A percentile compares a stretch with the other conserved stretches of the same genome.
Conservation (phyloP, 2,329 filamentous ascomycete genomes). For the Teratosphaeria viscida region DNA sequence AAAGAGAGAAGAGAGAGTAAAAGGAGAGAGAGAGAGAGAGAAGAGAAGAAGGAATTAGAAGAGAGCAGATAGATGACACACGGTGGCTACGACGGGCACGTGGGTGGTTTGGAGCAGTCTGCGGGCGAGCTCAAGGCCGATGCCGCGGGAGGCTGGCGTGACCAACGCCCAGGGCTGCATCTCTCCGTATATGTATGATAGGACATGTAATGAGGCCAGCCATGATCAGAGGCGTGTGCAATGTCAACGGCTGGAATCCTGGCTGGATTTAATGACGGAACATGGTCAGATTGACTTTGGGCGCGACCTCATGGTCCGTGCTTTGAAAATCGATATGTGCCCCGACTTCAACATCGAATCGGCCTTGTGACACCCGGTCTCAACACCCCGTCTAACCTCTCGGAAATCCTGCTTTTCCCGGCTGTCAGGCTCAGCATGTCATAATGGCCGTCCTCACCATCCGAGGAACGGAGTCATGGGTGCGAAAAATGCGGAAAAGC, state of each 20-base stretch:
- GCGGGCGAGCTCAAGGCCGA: conserved; percentile 51
- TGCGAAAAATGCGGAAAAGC: not conserved
- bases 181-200: not conserved
- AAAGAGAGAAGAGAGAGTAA: too few species aligned
- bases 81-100: conserved; percentile 51
- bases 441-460: not conserved
- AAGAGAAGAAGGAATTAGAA: too few species aligned
- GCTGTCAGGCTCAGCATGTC: not conserved
- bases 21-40: too few species aligned
- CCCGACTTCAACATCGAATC: not conserved
- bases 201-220: not conserved
- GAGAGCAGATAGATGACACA: too few species aligned
- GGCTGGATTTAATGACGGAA: not conserved
- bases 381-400: not conserved
- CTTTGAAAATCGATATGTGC: not conserved
- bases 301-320: not conserved
- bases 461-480: not conserved
- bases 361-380: not conserved
- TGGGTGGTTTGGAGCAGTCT: conserved; percentile 47
- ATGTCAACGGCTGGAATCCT: not conserved
- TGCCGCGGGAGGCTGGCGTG: conserved; percentile 52
- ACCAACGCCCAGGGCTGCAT: conserved; percentile 43
- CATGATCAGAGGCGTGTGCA: not conserved
- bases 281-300: not conserved
- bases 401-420: not conserved